phyloP scores from a whole-genome alignment of 495 filamentous ascomycete genomes.

The Polyplosphaeria fusca region DNA sequence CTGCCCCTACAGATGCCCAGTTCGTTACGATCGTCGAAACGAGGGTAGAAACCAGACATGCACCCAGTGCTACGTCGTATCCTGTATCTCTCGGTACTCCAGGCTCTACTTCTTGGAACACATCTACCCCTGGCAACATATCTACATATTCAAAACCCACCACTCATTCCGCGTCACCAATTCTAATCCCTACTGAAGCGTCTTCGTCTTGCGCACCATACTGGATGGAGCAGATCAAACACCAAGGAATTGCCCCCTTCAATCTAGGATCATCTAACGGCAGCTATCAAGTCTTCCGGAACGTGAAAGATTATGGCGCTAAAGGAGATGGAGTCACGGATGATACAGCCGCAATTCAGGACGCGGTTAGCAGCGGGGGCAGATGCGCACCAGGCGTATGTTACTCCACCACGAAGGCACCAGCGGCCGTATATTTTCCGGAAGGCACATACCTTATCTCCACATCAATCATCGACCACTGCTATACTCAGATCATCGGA shows the following conservation, averaged over 20 bases:
- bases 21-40: too few species aligned
- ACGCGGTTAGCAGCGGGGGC: slow-evolving; percentile 37
- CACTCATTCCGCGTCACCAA: too few species aligned
- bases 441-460: slow-evolving; percentile 48
- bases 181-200: too few species aligned
- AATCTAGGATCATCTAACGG: slow-evolving; percentile 31
- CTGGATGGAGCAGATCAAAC: slow-evolving; percentile 39
- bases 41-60: too few species aligned
- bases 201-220: slow-evolving; percentile 22
- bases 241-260: slow-evolving; percentile 41
- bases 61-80: too few species aligned
- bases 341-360: slow-evolving; percentile 52
- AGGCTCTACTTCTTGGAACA: too few species aligned
- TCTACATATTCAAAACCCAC: too few species aligned
- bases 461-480: slow-evolving; percentile 40
- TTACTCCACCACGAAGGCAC: slow-evolving; percentile 48
- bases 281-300: slow-evolving; percentile 56
- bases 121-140: too few species aligned
- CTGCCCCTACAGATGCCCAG: too few species aligned
- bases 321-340: slow-evolving; percentile 50
- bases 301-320: slow-evolving; percentile 54
- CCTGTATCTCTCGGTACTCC: too few species aligned
- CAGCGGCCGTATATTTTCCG: slow-evolving; percentile 58
- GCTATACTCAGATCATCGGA: slow-evolving; percentile 41
- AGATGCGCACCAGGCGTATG: slow-evolving; percentile 38